Evolutionary conservation across 805 yeast genomes (phyloP), one percentile per base, ranked within the genome.

Genomic region (Peterozyma xylosa): DNA sequence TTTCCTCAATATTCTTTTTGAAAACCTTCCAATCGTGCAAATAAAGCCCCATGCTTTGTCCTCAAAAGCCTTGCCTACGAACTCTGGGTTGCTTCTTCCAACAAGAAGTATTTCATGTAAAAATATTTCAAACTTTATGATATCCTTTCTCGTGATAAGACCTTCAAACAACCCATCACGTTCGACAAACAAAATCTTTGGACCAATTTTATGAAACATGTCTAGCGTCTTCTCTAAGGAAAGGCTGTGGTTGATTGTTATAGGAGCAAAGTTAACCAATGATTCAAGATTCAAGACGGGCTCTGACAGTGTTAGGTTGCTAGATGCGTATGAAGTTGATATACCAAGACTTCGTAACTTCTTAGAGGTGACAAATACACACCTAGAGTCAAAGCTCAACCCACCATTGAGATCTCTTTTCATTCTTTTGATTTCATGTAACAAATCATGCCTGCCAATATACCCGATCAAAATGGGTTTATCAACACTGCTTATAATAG

Each of bases 61-160:
- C 30, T 61, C 67, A 38, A 53, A 37, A n/a, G 30, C 37, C 11
- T 3, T 14, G 13, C 13, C 40, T 1, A 16, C n/a, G n/a, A 32
- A 32, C 15, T 32, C 34, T 4, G 9, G 35, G 13, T 41, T 47
- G 11, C 39, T 27, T 9, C 30, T 33, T 32, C 43, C 48, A 21
- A 7, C 27, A 21, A 21, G 27, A 7, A 21, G 4, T 6, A 48
- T 33, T 33, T 52, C 55, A 40, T 66, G 65, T 35, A 61, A 42
- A 42, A 62, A 60, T 10, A 58, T 48, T 50, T 81, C 84, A 53
- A 75, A 87, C 48, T 81, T 70, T 42, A 90, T 61, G 14, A 91
- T 68, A 56, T 90, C 98, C 55, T 93, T 93, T 45, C 90, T 72
- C 0, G 96, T 87, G 1, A 95, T 64, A n/a, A 87, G 56, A 0